phyloP scores from a whole-genome alignment of 345 rosid genomes.

The Rubroshorea leprosula region DNA sequence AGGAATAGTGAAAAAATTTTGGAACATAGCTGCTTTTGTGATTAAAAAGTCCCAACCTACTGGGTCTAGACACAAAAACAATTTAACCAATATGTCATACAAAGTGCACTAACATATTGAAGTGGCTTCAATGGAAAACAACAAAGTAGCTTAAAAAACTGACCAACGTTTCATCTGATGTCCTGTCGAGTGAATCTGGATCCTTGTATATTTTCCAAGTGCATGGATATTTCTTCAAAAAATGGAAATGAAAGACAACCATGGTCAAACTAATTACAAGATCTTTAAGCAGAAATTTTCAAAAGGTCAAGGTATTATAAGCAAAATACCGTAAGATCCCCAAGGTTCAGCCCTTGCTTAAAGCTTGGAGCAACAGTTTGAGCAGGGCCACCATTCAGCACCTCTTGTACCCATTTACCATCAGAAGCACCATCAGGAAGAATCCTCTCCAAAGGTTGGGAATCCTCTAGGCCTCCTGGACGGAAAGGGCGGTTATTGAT shows the following conservation, averaged over 20 bases:
- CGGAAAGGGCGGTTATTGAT: slow-evolving; percentile 84
- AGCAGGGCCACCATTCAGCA: slow-evolving; percentile 67
- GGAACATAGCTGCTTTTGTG: background rate
- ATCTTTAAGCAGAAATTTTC: background rate
- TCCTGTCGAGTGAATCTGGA: slow-evolving; percentile 27
- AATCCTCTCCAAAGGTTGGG: slow-evolving; percentile 51
- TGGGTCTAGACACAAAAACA: background rate
- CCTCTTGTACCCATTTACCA: slow-evolving; percentile 79
- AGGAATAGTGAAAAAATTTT: background rate
- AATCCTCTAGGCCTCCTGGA: slow-evolving; percentile 87
- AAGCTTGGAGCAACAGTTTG: slow-evolving; percentile 70
- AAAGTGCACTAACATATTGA: background rate
- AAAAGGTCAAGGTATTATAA: slow-evolving; percentile 5
- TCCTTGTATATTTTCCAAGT: slow-evolving; percentile 72
- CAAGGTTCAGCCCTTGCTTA: slow-evolving; percentile 76
- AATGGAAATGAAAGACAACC: slow-evolving; percentile 14
- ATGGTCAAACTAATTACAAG: slow-evolving; percentile 7
- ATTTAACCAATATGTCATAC: slow-evolving; percentile 10
- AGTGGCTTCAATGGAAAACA: background rate
- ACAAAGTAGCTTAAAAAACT: slow-evolving; percentile 21
- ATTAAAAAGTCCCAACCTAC: background rate
- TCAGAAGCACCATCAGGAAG: slow-evolving; percentile 67
- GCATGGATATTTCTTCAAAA: slow-evolving; percentile 56
- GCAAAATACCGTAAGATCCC: slow-evolving; percentile 62
- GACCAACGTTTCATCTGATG: slow-evolving; percentile 59